phyloP scores from a whole-genome alignment of 805 yeast species.

The Saturnispora diversa region DNA sequence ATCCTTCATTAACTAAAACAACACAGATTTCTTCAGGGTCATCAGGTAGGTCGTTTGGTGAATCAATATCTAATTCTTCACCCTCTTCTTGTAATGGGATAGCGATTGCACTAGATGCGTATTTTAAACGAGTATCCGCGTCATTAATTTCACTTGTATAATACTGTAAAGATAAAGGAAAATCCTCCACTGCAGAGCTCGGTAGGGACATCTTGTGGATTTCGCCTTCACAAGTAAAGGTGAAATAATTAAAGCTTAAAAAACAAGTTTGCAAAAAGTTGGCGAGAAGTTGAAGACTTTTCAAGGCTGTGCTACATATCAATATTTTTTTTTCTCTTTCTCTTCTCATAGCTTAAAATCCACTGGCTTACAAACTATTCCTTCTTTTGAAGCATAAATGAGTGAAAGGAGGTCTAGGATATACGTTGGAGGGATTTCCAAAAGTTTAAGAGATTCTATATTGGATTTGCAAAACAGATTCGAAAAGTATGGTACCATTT shows the following conservation, averaged over 20 bases:
- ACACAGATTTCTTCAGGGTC: slow-evolving; percentile 79
- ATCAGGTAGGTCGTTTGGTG: slow-evolving; percentile 76
- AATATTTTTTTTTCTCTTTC: not conserved
- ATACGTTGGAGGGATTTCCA: slow-evolving; percentile 64
- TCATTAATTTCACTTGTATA: slow-evolving; percentile 21
- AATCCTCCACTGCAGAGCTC: slow-evolving; percentile 12
- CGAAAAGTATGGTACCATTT: slow-evolving; percentile 51
- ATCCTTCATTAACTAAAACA: slow-evolving; percentile 72
- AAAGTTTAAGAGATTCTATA: slow-evolving; percentile 37
- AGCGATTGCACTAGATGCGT: slow-evolving; percentile 23
- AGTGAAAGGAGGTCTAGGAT: slow-evolving; percentile 22
- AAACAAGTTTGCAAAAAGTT: not conserved
- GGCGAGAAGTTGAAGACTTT: not conserved
- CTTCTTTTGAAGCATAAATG: not conserved
- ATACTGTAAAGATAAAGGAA: slow-evolving; percentile 22
- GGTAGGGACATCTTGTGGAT: not conserved
- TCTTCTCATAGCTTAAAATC: too few relatives aligned
- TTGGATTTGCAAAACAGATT: slow-evolving; percentile 48
- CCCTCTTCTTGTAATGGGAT: slow-evolving; percentile 72
- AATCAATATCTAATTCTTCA: slow-evolving; percentile 80
- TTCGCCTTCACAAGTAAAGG: not conserved
- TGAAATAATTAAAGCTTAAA: not conserved
- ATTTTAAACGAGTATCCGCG: slow-evolving; percentile 19
- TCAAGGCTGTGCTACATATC: slow-evolving; percentile 7
- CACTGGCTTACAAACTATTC: too few relatives aligned